Conservation (phyloP, 495 filamentous ascomycete genomes). For the Penicillium alfredii region DNA sequence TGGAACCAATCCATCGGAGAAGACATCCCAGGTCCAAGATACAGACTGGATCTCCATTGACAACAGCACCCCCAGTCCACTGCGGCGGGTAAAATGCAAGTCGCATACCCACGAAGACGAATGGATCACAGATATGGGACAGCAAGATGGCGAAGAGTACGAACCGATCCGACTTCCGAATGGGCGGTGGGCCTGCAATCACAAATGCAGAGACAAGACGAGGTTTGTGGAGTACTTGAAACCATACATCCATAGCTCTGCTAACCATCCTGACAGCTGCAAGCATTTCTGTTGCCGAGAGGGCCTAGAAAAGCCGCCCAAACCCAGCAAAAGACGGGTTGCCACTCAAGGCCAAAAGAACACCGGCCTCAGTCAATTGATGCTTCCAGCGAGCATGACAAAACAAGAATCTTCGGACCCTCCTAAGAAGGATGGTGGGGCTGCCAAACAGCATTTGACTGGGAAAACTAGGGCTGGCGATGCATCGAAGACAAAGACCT, state of each 20-base stretch:
- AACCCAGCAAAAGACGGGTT: slow-evolving; percentile 38
- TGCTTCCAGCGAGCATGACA: slow-evolving; percentile 17
- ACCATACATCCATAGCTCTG: slow-evolving; percentile 24
- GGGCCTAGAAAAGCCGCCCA: slow-evolving; percentile 73
- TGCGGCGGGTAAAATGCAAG: background rate
- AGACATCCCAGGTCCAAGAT: slow-evolving; percentile 5
- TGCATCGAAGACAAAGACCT: background rate
- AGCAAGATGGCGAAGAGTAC: slow-evolving; percentile 19
- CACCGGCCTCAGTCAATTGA: slow-evolving; percentile 26
- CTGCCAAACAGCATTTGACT: background rate
- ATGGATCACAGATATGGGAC: slow-evolving; percentile 8
- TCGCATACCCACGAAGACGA: slow-evolving; percentile 3
- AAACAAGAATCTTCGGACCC: slow-evolving; percentile 15
- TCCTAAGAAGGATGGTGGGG: background rate
- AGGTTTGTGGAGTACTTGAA: slow-evolving; percentile 29
- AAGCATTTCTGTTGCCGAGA: slow-evolving; percentile 88
- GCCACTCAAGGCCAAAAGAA: slow-evolving; percentile 9
- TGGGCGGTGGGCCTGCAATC: slow-evolving; percentile 85
- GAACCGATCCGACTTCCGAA: slow-evolving; percentile 59
- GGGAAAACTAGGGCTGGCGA: background rate
- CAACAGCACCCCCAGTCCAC: slow-evolving; percentile 8
- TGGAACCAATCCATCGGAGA: background rate
- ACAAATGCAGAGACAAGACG: slow-evolving; percentile 72
- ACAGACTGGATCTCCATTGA: slow-evolving; percentile 19
- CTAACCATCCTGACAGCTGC: slow-evolving; percentile 44